Conservation (phyloP, 1,284 basidiomycete genomes). For the Marasmius tenuissimus region DNA sequence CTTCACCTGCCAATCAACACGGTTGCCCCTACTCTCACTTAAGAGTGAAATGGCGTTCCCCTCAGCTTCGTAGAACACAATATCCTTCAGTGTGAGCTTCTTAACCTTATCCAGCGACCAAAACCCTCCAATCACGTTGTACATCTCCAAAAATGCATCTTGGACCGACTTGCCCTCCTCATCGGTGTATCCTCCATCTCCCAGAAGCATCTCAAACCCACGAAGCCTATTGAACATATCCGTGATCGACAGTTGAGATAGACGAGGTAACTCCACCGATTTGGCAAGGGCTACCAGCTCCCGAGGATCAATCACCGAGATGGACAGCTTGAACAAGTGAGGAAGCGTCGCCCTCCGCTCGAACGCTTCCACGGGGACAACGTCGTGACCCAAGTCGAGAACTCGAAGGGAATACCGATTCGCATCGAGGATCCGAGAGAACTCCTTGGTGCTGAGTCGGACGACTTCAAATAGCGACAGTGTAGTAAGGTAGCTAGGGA, state of each 20-base stretch:
- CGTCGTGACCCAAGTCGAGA: background rate
- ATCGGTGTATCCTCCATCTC: background rate
- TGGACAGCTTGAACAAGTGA: background rate
- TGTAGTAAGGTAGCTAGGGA: background rate
- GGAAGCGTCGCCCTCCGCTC: background rate
- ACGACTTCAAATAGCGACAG: background rate
- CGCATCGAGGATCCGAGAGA: background rate
- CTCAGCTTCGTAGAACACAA: background rate
- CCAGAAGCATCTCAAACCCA: background rate
- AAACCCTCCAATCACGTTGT: no score
- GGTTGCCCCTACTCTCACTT: background rate
- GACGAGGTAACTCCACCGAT: background rate
- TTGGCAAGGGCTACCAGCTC: background rate
- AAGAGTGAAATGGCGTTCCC: background rate
- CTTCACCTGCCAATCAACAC: background rate
- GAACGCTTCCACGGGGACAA: background rate
- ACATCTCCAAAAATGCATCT: no score
- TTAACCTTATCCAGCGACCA: background rate
- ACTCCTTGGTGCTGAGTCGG: background rate
- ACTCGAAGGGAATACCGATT: background rate
- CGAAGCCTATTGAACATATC: background rate
- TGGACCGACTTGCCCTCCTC: no score
- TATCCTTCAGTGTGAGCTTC: background rate
- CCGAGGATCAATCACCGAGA: background rate
- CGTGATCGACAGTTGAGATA: background rate